Base-by-base conservation (phyloP, 306 rosid genomes). In the Macrotyloma uniflorum region DNA sequence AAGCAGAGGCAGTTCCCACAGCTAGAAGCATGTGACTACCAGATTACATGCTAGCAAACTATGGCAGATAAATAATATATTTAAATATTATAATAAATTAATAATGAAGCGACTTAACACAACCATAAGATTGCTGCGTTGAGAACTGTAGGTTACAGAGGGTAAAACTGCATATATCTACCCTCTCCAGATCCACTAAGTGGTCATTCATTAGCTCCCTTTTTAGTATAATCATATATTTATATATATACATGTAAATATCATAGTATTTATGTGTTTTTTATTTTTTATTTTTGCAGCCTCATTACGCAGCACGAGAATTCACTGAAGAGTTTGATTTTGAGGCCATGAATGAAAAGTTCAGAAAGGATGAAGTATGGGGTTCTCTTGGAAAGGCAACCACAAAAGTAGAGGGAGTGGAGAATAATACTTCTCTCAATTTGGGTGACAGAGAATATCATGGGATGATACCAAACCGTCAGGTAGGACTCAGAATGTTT, bases 281-380 rank as follows among this genome's bases (percentile, higher is more conserved):
- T 64, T 19, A 18, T 36, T 28, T 38, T 62, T 64, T 19, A 18
- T 24, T 67, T 61, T 62, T 81, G 80, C 85, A 80, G 83, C 80
- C 79, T 74, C 74, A 45, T 30, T 68, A 71, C 80, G 45, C 85
- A 57, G 53, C 83, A 45, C 45, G 78, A 58, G 85, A 85, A 79
- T 93, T 82, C 79, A 85, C 83, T 36, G 96, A 91, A 83, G 98
- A 93, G 76, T 93, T 91, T 79, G 93, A 93, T 83, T 91, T 93
- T 84, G 84, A 16, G 35, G 93, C 96, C 74, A 93, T 93, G 98
- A 88, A 93, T 47, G 91, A 93, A 75, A 91, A 89, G 86, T 91
- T 89, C 85, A 93, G 84, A 38, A 89, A 91, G 84, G 93, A 93
- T 83, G 94, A 89, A 85, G 89, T 90, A 16, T 90, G 93, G 93